These are phyloP conservation scores for Tylopilus sp. DNA, from an alignment of 768 basidiomycete species.

Conservation along the genomic window DNA sequence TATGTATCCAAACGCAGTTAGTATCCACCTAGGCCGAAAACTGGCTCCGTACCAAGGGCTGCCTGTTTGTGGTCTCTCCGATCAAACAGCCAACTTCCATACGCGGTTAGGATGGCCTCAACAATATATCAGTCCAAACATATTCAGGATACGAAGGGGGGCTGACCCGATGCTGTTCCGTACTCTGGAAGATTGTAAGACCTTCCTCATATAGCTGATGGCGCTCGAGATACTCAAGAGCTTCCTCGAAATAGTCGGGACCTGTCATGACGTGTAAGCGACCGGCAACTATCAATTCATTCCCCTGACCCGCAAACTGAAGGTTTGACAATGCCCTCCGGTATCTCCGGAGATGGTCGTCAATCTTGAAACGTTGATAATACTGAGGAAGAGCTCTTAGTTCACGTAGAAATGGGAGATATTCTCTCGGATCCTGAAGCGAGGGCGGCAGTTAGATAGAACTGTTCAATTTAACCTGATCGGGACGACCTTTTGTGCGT, in stretches of 20 bases:
- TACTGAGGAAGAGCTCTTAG: slow-evolving; percentile 68
- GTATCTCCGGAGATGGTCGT: slow-evolving; percentile 83
- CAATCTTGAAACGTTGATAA: slow-evolving; percentile 88
- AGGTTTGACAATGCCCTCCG: slow-evolving; percentile 74
- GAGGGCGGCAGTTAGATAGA: slow-evolving; percentile 4
- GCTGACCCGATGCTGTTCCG: slow-evolving; percentile 59
- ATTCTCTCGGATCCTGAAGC: slow-evolving; percentile 90
- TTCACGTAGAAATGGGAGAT: slow-evolving; percentile 93
- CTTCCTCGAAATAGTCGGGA: slow-evolving; percentile 70
- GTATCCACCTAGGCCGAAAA: not conserved
- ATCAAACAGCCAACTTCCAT: slow-evolving; percentile 87
- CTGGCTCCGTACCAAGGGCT: slow-evolving; percentile 58
- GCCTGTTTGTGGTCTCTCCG: slow-evolving; percentile 80
- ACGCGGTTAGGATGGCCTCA: slow-evolving; percentile 69
- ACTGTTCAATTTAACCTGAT: not conserved
- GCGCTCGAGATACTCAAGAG: slow-evolving; percentile 71
- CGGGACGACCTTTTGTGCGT: slow-evolving; percentile 86
- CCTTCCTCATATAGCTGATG: slow-evolving; percentile 76
- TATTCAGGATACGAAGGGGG: not conserved
- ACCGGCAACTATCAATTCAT: not conserved
- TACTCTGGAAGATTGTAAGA: slow-evolving; percentile 68
- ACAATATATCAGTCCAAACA: slow-evolving; percentile 8
- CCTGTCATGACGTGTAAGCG: slow-evolving; percentile 41
- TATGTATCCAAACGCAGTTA: slow-evolving; percentile 9
- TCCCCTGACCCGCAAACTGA: slow-evolving; percentile 57